phyloP scores from a whole-genome alignment of 1,139 yeast species.

The Scheffersomyces stambukii region DNA sequence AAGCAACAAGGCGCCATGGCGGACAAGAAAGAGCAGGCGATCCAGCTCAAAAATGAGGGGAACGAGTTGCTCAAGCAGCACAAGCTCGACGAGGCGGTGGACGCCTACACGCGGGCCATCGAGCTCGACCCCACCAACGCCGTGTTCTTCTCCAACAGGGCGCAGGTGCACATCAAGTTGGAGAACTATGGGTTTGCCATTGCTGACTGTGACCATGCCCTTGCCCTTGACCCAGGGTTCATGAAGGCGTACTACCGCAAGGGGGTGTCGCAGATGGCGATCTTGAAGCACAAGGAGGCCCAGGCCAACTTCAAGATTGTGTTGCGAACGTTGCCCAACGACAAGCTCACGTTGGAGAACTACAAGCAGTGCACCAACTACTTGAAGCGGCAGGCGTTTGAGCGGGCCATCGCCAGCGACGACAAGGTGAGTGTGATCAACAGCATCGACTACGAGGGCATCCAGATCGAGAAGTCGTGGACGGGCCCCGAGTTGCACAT shows the following conservation, averaged over 20 bases:
- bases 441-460: conserved; percentile 45
- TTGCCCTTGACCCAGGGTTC: conserved; percentile 62
- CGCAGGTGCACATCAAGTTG: conserved; percentile 80
- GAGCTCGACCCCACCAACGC: conserved; percentile 63
- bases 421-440: conserved; percentile 33
- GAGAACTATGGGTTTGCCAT: conserved; percentile 88
- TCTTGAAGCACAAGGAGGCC: conserved; percentile 73
- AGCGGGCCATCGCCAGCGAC: conserved; percentile 78
- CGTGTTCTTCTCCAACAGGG: conserved; percentile 79
- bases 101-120: conserved; percentile 73
- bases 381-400: conserved; percentile 75
- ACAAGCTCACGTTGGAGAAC: conserved; percentile 62
- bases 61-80: conserved; percentile 65
- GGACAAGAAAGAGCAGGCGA: conserved; percentile 37
- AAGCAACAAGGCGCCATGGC: too few relatives aligned
- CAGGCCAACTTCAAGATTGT: conserved; percentile 65
- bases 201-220: conserved; percentile 68
- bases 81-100: conserved; percentile 63
- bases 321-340: conserved; percentile 62
- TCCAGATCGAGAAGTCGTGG: conserved; percentile 56
- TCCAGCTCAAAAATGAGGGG: conserved; percentile 63
- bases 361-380: conserved; percentile 62
- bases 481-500: conserved; percentile 60
- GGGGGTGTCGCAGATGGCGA: conserved; percentile 78
- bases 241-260: conserved; percentile 79